Percentiles rank a stretch among this genome's conserved stretches.
phyloP scores from a whole-genome alignment of 148 eudicot genomes.

The Silene uniflora region DNA sequence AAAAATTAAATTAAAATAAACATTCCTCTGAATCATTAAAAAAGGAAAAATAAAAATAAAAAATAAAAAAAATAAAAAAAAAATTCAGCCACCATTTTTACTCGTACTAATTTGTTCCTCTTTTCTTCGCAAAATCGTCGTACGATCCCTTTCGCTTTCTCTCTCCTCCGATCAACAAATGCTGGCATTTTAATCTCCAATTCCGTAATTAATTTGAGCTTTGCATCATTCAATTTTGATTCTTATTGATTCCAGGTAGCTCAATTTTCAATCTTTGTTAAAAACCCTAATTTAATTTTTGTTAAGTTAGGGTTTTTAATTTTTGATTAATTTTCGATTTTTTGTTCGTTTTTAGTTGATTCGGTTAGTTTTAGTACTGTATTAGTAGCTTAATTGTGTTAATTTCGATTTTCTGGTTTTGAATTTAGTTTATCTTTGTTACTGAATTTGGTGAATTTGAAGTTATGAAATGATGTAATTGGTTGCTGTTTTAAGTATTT shows the following conservation, averaged over 20 bases:
- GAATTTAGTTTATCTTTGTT: background rate
- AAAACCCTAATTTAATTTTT: slow-evolving; percentile 40
- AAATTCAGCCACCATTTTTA: slow-evolving; percentile 28
- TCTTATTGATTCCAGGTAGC: slow-evolving; percentile 12
- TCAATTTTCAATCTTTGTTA: slow-evolving; percentile 15
- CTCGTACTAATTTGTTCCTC: slow-evolving; percentile 19
- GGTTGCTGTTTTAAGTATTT: background rate
- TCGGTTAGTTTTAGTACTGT: slow-evolving; percentile 1
- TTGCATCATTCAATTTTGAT: slow-evolving; percentile 18
- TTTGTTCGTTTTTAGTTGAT: slow-evolving; percentile 23
- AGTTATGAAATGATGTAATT: slow-evolving; percentile 10
- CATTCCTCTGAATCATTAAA: background rate
- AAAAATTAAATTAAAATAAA: background rate
- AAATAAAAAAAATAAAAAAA: background rate
- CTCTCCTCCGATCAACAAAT: slow-evolving; percentile 43
- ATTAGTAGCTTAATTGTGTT: slow-evolving; percentile 27
- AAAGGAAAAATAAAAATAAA: slow-evolving; percentile 1
- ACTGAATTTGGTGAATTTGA: slow-evolving; percentile 15
- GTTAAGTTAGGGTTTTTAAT: slow-evolving; percentile 44
- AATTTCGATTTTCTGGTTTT: slow-evolving; percentile 16
- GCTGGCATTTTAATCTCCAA: slow-evolving; percentile 30
- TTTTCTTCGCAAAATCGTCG: slow-evolving; percentile 15
- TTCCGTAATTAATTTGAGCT: slow-evolving; percentile 9
- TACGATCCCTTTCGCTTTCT: slow-evolving; percentile 30
- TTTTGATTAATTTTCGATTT: slow-evolving; percentile 8